Evolutionary conservation across 129 eudicot species (phyloP).

Genomic region (Deinandra increscens): DNA sequence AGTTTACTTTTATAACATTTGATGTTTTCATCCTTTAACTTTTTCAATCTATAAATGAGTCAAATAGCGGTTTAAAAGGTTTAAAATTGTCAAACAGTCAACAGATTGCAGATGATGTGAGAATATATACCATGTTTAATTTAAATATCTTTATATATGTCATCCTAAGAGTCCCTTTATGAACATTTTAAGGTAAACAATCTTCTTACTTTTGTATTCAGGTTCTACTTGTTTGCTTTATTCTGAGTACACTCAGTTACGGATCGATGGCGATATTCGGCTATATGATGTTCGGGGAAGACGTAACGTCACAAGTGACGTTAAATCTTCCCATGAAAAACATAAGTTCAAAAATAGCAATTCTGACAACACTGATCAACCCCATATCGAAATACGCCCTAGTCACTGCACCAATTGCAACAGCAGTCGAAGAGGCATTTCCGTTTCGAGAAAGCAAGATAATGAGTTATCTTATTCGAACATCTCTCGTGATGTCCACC

Average conservation of each 20-base stretch:
- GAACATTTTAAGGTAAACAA: neutral
- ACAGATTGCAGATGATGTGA: too few species aligned
- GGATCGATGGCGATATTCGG: slow-evolving; percentile 68
- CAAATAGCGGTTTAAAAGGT: too few species aligned
- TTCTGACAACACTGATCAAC: slow-evolving; percentile 54
- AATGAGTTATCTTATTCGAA: slow-evolving; percentile 43
- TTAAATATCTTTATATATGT: too few species aligned
- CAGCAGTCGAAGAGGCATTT: slow-evolving; percentile 47
- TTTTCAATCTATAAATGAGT: too few species aligned
- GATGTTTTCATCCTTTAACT: too few species aligned
- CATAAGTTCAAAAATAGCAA: slow-evolving; percentile 63
- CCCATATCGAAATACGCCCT: slow-evolving; percentile 66
- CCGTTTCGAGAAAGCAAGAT: slow-evolving; percentile 31
- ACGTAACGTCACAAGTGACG: slow-evolving; percentile 56
- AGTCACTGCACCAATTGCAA: slow-evolving; percentile 49
- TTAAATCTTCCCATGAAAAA: slow-evolving; percentile 55
- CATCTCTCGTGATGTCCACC: slow-evolving; percentile 49
- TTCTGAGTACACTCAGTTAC: slow-evolving; percentile 47
- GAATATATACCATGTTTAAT: too few species aligned
- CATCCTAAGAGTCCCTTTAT: too few species aligned
- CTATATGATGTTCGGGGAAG: slow-evolving; percentile 60
- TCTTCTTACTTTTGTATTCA: slow-evolving; percentile 18
- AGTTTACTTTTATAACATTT: too few species aligned
- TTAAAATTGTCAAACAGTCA: too few species aligned
- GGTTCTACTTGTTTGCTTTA: slow-evolving; percentile 64